A percentile compares a stretch with the other conserved stretches of the same genome.
phyloP scores from a whole-genome alignment of 352 stramenopile species.

The Aphanomyces invadans region DNA sequence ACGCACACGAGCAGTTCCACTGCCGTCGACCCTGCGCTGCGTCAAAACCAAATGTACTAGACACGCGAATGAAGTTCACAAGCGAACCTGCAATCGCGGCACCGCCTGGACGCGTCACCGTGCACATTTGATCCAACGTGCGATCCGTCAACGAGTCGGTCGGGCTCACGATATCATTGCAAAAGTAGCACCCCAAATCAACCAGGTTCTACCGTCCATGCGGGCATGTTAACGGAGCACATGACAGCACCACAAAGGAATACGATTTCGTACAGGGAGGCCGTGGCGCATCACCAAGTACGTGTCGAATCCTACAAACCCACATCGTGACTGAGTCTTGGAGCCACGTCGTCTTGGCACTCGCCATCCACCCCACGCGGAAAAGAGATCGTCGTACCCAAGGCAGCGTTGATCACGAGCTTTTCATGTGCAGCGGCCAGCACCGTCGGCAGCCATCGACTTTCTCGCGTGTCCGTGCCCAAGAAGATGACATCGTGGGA shows the following conservation, averaged over 20 bases:
- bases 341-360: too few species aligned
- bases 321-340: too few species aligned
- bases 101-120: conserved; percentile 95
- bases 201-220: conserved; percentile 16
- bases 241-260: too few species aligned
- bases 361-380: conserved; percentile 74
- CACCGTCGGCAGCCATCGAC: conserved; percentile 96
- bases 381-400: conserved; percentile 28
- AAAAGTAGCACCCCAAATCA: conserved; percentile 97
- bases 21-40: neutral
- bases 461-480: conserved; percentile 97
- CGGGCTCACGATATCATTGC: conserved; percentile 97
- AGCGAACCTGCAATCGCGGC: conserved; percentile 88
- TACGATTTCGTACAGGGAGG: conserved; percentile 23
- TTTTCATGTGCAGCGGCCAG: conserved; percentile 90
- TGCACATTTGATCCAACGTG: conserved; percentile 99
- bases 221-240: too few species aligned
- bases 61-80: too few species aligned
- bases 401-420: conserved; percentile 65
- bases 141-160: conserved; percentile 95
- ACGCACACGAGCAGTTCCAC: conserved; percentile 87
- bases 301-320: conserved; percentile 96
- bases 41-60: neutral
- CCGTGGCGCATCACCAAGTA: conserved; percentile 98
- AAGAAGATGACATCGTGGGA: conserved; percentile 95